Evolutionary conservation across 768 basidiomycete genomes (phyloP).

Genomic region (Lactarius pseudohatsudake): DNA sequence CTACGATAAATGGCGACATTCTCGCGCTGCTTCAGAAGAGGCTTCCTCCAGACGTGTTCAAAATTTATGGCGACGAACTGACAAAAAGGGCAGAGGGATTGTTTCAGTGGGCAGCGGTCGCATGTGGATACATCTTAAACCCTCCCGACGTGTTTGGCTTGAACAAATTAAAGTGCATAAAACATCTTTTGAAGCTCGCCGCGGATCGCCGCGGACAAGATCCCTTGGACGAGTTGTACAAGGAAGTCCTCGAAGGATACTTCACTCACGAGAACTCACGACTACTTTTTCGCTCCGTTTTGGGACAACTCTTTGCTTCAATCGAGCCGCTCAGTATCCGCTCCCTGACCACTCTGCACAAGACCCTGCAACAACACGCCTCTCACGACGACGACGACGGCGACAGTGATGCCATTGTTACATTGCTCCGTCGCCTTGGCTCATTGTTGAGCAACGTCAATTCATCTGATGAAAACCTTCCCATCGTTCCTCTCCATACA

Average conservation of each 20-base stretch:
- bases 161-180: not conserved
- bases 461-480: not conserved
- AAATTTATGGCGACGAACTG: not conserved
- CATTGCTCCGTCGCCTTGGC: not conserved
- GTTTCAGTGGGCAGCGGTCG: not conserved
- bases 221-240: not conserved
- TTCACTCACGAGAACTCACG: not conserved
- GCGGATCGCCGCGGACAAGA: not conserved
- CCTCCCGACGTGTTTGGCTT: not conserved
- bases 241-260: not conserved
- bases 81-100: not conserved
- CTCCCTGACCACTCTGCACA: not conserved
- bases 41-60: not conserved
- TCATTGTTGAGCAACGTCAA: slow-evolving; percentile 10
- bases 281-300: not conserved
- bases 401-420: not conserved
- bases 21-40: not conserved
- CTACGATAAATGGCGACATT: not conserved
- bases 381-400: too few relatives aligned
- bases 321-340: not conserved
- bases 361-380: not conserved
- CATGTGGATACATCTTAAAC: not conserved
- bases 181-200: not conserved
- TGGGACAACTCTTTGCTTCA: not conserved
- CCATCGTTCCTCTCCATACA: not conserved